Evolutionary conservation across 352 stramenopile genomes (phyloP).

Genomic region (Phytophthora agathidicida): DNA sequence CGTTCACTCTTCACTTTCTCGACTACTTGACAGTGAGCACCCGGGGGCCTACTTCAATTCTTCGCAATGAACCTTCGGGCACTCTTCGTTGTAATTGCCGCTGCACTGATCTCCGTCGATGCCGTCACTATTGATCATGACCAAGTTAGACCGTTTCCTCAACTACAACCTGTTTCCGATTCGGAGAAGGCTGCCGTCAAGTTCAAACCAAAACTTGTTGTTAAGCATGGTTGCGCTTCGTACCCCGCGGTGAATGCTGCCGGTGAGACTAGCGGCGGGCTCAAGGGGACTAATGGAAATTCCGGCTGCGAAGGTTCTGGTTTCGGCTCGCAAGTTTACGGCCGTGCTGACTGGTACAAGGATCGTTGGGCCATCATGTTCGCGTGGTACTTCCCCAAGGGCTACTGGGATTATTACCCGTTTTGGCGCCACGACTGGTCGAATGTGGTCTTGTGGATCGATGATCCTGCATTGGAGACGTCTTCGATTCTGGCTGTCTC

Average conservation of each 20-base stretch:
- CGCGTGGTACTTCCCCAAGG: constrained; percentile 20
- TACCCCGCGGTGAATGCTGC: constrained; percentile 8
- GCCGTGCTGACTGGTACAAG: not conserved
- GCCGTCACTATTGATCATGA: not conserved
- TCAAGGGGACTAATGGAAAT: constrained; percentile 1
- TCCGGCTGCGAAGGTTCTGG: not conserved
- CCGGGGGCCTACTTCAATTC: too few relatives aligned
- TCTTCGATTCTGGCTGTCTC: constrained; percentile 1
- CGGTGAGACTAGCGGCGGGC: not conserved
- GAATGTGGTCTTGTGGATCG: constrained; percentile 13
- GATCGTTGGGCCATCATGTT: constrained; percentile 15
- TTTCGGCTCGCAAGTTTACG: constrained; percentile 14
- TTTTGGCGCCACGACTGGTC: constrained; percentile 12
- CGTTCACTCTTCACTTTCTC: too few relatives aligned
- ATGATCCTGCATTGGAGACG: not conserved
- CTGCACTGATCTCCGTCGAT: not conserved
- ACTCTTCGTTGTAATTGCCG: not conserved
- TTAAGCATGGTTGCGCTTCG: not conserved
- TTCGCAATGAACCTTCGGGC: constrained; percentile 5
- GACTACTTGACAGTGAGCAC: too few relatives aligned
- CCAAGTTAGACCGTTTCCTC: constrained; percentile 11
- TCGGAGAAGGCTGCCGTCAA: constrained; percentile 13
- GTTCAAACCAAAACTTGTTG: constrained; percentile 5
- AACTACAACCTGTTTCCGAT: not conserved
- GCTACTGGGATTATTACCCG: not conserved